Conservation (phyloP, 129 eudicot species). For the Logfia minima region DNA sequence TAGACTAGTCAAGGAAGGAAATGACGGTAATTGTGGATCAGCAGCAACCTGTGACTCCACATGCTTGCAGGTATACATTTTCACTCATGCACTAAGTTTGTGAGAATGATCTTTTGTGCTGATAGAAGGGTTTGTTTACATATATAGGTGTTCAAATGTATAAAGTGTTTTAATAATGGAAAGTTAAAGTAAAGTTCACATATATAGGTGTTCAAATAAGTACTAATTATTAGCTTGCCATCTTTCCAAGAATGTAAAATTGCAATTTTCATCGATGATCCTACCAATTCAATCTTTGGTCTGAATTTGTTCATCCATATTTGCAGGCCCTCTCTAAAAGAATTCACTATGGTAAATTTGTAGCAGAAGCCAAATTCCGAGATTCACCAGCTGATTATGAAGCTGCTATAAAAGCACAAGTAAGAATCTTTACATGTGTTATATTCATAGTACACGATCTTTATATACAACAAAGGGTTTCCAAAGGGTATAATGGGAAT, state of each 20-base stretch:
- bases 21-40: slow-evolving; percentile 88
- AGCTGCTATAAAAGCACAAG: slow-evolving; percentile 73
- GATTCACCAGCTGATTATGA: slow-evolving; percentile 68
- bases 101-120: slow-evolving; percentile 1
- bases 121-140: neutral
- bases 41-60: slow-evolving; percentile 77
- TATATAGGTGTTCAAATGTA: neutral
- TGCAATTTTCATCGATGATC: neutral
- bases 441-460: neutral
- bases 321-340: slow-evolving; percentile 79
- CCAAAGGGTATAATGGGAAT: slow-evolving; percentile 4
- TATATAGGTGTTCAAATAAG: neutral
- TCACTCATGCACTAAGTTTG: slow-evolving; percentile 16
- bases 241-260: neutral
- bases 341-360: slow-evolving; percentile 93
- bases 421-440: slow-evolving; percentile 25
- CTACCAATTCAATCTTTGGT: neutral
- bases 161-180: neutral
- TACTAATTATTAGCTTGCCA: neutral
- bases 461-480: neutral
- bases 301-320: neutral
- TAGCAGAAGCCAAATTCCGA: slow-evolving; percentile 86
- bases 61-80: slow-evolving; percentile 75
- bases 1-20: slow-evolving; percentile 74
- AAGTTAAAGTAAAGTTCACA: neutral